Evolutionary conservation across 1,139 yeast genomes (phyloP).

Genomic region (Schwanniomyces etchellsii): DNA sequence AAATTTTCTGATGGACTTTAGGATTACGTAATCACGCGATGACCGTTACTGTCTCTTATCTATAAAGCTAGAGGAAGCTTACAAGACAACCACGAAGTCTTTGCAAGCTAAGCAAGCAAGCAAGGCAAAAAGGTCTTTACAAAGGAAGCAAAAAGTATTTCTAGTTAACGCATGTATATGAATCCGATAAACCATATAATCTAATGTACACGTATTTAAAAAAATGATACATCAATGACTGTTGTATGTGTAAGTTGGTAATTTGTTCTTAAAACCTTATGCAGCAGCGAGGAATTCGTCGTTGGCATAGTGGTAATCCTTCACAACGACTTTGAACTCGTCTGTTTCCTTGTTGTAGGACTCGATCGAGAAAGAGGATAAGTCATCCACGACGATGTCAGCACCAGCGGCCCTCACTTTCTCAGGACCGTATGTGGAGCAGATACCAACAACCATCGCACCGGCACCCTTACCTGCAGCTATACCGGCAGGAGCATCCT

Average conservation of each 20-base stretch:
- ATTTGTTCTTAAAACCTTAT: no score
- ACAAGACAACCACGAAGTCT: no score
- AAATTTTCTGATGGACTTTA: not conserved
- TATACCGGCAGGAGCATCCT: constrained; percentile 87
- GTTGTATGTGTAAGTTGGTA: no score
- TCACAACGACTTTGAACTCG: constrained; percentile 41
- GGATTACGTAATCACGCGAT: not conserved
- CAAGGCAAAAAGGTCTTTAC: no score
- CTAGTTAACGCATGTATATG: no score
- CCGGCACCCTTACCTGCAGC: constrained; percentile 83
- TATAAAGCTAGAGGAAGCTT: no score
- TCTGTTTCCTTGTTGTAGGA: constrained; percentile 40
- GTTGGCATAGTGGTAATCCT: constrained; percentile 42
- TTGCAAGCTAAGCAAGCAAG: no score
- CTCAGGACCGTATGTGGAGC: constrained; percentile 70
- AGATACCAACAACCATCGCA: constrained; percentile 76
- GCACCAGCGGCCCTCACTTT: constrained; percentile 73
- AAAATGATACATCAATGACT: no score
- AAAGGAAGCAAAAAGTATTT: no score
- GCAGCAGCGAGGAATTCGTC: constrained; percentile 32
- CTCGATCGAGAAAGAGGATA: constrained; percentile 43
- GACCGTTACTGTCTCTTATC: not conserved
- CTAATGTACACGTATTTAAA: no score
- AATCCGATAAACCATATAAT: no score
- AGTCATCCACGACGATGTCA: constrained; percentile 71